phyloP scores from a whole-genome alignment of 192 early-diverging fungal species.

The Coemansia sp. region DNA sequence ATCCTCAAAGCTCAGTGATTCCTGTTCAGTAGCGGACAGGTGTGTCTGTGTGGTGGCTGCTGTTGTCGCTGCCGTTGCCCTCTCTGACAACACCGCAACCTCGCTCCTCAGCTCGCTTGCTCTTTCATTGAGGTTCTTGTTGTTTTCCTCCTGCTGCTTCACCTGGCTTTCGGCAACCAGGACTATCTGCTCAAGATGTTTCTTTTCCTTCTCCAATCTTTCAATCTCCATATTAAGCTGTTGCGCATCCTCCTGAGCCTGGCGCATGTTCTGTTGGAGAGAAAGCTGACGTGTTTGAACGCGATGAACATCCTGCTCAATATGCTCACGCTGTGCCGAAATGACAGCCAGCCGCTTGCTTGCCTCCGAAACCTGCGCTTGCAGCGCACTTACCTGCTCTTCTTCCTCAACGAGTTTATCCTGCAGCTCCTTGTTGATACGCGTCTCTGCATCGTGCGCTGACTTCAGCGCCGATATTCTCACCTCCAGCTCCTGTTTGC shows the following conservation, averaged over 20 bases:
- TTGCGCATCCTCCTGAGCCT: constrained; percentile 47
- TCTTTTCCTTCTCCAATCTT: constrained; percentile 39
- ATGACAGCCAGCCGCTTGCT: constrained; percentile 33
- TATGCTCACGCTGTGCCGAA: constrained; percentile 38
- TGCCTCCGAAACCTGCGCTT: constrained; percentile 41
- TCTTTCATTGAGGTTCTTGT: constrained; percentile 11
- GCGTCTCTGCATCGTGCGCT: constrained; percentile 49
- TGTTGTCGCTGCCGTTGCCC: constrained; percentile 10
- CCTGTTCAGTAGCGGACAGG: constrained; percentile 10
- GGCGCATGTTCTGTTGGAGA: constrained; percentile 36
- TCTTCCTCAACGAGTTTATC: constrained; percentile 47
- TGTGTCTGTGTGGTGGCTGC: constrained; percentile 3
- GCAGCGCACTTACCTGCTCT: constrained; percentile 22
- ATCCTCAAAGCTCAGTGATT: constrained; percentile 53
- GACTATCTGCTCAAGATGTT: constrained; percentile 26
- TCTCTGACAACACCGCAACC: constrained; percentile 21
- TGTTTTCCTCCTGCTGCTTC: constrained; percentile 29
- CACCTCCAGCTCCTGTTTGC: constrained; percentile 53
- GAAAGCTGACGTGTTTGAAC: constrained; percentile 48
- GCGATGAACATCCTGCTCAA: constrained; percentile 46
- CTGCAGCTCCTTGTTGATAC: constrained; percentile 53
- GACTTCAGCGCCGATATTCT: constrained; percentile 44
- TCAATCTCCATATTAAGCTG: constrained; percentile 37
- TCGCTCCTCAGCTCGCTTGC: constrained; percentile 17
- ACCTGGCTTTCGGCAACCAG: constrained; percentile 25